A percentile compares a stretch with the other conserved stretches of the same genome.
These are phyloP conservation scores for Hypocreales sp. DNA, from an alignment of 2,329 filamentous ascomycete species.

Conservation along the genomic window DNA sequence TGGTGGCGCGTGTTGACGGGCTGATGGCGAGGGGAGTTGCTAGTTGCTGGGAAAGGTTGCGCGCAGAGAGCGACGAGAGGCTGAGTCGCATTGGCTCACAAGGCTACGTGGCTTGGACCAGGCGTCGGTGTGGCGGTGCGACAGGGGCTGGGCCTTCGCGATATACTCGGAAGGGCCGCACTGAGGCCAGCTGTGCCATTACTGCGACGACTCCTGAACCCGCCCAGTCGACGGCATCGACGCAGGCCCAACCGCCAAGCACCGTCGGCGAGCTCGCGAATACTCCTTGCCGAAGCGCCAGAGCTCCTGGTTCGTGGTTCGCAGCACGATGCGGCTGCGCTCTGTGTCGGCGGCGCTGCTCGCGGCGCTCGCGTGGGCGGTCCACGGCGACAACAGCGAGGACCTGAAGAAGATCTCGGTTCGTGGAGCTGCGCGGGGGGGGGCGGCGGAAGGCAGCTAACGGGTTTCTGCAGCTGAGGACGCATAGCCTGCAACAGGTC, in stretches of 20 bases:
- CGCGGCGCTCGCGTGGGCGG: constrained; percentile 33
- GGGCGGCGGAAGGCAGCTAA: too few species aligned
- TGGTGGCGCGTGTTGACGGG: constrained; percentile 23
- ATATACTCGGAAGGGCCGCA: constrained; percentile 5
- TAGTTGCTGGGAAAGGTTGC: too few species aligned
- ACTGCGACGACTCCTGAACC: background rate
- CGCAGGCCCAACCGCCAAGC: too few species aligned
- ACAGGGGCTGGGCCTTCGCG: background rate
- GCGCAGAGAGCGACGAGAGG: too few species aligned
- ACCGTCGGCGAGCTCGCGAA: too few species aligned
- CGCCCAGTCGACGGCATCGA: background rate
- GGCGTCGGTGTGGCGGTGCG: constrained; percentile 7
- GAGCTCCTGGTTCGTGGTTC: too few species aligned
- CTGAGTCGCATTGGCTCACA: too few species aligned
- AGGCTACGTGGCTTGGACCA: constrained; percentile 15
- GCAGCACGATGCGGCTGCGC: constrained; percentile 33
- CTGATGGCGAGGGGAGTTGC: too few species aligned
- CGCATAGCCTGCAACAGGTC: constrained; percentile 70
- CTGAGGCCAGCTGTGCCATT: constrained; percentile 10
- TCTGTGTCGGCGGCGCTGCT: constrained; percentile 31
- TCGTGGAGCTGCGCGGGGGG: constrained; percentile 9
- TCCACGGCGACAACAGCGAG: constrained; percentile 28
- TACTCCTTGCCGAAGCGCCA: too few species aligned
- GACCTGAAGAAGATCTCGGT: constrained; percentile 39
- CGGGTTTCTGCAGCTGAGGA: constrained; percentile 48